phyloP scores from a whole-genome alignment of 208 protist genomes.

The Leishmania lainsoni region DNA sequence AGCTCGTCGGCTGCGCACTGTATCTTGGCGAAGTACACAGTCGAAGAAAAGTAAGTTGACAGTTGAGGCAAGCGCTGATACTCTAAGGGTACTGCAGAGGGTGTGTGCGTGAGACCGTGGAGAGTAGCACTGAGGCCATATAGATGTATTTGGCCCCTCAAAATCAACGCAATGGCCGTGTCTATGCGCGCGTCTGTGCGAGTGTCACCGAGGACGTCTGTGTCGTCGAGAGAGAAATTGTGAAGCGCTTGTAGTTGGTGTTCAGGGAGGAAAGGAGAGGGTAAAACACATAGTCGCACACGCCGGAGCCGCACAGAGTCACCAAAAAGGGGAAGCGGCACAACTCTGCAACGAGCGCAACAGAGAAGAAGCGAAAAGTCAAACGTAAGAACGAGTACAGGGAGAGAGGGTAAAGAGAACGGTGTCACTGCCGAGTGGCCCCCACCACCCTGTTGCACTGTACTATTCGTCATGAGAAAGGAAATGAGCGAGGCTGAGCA shows the following conservation, averaged over 20 bases:
- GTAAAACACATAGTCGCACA: neutral
- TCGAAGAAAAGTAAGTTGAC: neutral
- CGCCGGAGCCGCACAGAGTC: neutral
- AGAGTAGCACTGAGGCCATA: neutral
- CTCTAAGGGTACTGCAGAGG: neutral
- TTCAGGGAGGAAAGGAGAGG: neutral
- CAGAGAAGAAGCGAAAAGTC: conserved; percentile 12
- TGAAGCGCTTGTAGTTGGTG: neutral
- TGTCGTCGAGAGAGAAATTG: neutral
- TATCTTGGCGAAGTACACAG: neutral
- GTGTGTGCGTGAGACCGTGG: neutral
- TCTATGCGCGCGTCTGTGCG: neutral
- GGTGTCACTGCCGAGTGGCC: neutral
- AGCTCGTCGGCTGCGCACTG: neutral
- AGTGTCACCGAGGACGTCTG: neutral
- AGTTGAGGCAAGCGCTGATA: neutral
- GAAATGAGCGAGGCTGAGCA: too few species aligned
- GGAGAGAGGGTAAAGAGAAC: neutral
- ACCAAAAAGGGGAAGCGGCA: neutral
- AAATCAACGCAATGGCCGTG: neutral
- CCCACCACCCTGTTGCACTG: too few species aligned
- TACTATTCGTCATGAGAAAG: too few species aligned
- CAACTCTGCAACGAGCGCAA: neutral
- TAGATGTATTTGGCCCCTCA: neutral
- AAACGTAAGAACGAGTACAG: neutral